A percentile compares a stretch with the other conserved stretches of the same genome.
Evolutionary conservation across 768 basidiomycete genomes (phyloP).

Genomic region (Inosperma sp.): DNA sequence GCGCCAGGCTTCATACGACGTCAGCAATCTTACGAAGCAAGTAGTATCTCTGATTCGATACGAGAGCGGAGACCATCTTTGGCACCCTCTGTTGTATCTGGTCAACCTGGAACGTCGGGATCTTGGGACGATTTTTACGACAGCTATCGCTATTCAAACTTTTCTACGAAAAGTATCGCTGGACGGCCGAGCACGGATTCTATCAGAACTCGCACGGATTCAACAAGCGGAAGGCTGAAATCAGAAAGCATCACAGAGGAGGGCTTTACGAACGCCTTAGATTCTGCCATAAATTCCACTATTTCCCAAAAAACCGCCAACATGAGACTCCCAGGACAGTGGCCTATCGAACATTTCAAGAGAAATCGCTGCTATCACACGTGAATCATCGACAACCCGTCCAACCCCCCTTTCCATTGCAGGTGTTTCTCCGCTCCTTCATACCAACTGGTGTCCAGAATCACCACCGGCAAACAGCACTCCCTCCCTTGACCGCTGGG

Average conservation of each 20-base stretch:
- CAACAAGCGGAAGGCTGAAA: conserved; percentile 9
- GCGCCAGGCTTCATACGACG: neutral
- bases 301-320: too few relatives aligned
- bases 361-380: neutral
- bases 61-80: conserved; percentile 27
- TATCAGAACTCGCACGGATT: neutral
- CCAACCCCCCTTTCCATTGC: conserved; percentile 5
- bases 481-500: neutral
- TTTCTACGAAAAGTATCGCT: conserved; percentile 40
- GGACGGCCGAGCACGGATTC: conserved; percentile 19
- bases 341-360: neutral
- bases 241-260: conserved; percentile 13
- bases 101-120: conserved; percentile 21
- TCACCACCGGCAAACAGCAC: conserved; percentile 8
- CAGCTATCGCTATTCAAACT: conserved; percentile 69
- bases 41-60: neutral
- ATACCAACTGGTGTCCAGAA: conserved; percentile 6
- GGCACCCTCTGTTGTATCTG: conserved; percentile 18
- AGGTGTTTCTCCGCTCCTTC: conserved; percentile 9
- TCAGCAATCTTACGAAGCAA: conserved; percentile 6
- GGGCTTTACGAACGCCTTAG: too few relatives aligned
- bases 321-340: too few relatives aligned
- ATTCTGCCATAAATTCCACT: too few relatives aligned
- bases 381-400: neutral
- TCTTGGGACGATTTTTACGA: conserved; percentile 83